Percentiles rank a stretch among this genome's conserved stretches.
Conservation (phyloP, 768 basidiomycete genomes). For the Tulasnella sp. region DNA sequence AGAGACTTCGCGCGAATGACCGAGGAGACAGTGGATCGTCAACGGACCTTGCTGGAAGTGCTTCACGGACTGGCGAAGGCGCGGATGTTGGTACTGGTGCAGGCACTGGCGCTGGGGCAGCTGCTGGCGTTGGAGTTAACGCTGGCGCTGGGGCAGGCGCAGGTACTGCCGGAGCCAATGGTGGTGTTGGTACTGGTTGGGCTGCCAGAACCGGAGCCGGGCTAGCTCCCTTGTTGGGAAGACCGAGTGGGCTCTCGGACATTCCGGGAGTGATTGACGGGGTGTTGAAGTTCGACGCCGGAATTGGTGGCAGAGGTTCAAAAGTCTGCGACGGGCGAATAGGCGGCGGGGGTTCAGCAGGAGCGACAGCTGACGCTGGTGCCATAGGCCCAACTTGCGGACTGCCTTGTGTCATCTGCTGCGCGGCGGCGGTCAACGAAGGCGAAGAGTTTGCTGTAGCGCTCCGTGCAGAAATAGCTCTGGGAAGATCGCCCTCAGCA, state of each 20-base stretch:
- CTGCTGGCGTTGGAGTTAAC: slow-evolving; percentile 8
- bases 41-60: not conserved
- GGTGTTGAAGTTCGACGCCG: not conserved
- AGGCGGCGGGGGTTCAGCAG: slow-evolving; percentile 21
- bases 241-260: not conserved
- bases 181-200: slow-evolving; percentile 14
- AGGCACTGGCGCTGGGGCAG: not conserved
- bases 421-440: not conserved
- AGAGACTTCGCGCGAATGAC: not conserved
- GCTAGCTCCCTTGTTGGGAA: not conserved
- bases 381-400: not conserved
- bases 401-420: not conserved
- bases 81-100: not conserved
- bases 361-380: slow-evolving; percentile 18
- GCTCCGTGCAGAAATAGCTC: not conserved
- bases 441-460: slow-evolving; percentile 6
- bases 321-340: slow-evolving; percentile 6
- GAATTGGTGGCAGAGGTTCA: slow-evolving; percentile 2
- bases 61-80: not conserved
- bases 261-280: not conserved
- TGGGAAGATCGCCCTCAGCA: not conserved
- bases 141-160: slow-evolving; percentile 17
- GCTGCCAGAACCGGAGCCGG: not conserved
- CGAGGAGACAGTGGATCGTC: not conserved
- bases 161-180: slow-evolving; percentile 18